Percentiles rank a stretch among this genome's conserved stretches.
Conservation (phyloP, 2,329 filamentous ascomycete genomes). For the Teratosphaeriaceae sp. region DNA sequence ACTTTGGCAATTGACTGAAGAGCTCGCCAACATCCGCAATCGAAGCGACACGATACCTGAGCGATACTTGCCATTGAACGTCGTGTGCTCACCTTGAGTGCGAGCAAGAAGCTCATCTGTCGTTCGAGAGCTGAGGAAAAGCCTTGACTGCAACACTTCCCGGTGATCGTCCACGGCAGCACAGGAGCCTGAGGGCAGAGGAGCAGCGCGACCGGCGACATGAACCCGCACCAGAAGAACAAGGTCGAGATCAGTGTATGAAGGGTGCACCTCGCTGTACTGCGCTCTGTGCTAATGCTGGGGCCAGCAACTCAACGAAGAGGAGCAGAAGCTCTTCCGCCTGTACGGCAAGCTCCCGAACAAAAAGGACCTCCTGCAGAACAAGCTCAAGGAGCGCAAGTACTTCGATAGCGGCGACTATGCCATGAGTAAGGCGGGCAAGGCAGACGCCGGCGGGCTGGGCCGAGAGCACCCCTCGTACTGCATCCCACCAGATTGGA, state of each 20-base stretch:
- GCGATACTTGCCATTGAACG: too few species aligned
- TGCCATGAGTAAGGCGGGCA: conserved; percentile 91
- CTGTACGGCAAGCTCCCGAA: conserved; percentile 97
- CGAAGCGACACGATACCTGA: too few species aligned
- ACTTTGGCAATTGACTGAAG: too few species aligned
- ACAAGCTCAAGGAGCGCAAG: conserved; percentile 98
- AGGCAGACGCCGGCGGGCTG: conserved; percentile 86
- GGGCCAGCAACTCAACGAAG: conserved; percentile 79
- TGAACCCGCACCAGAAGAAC: conserved; percentile 93
- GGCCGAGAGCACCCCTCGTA: conserved; percentile 80
- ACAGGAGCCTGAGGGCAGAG: background rate
- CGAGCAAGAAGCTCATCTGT: too few species aligned
- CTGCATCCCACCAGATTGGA: too few species aligned
- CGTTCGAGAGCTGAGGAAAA: too few species aligned
- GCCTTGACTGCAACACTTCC: too few species aligned
- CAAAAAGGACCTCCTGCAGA: conserved; percentile 93
- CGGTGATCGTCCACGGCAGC: too few species aligned
- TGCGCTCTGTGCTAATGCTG: background rate
- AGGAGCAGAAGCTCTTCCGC: conserved; percentile 94
- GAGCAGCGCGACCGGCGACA: background rate
- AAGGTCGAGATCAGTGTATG: conserved; percentile 94
- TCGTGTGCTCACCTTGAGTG: too few species aligned
- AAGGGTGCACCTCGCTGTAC: conserved; percentile 25
- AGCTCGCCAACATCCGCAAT: too few species aligned
- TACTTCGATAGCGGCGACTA: conserved; percentile 96